A percentile compares a stretch with the other conserved stretches of the same genome.
phyloP scores from a whole-genome alignment of 1,284 basidiomycete species.

The Kalmanozyma brasiliensis region DNA sequence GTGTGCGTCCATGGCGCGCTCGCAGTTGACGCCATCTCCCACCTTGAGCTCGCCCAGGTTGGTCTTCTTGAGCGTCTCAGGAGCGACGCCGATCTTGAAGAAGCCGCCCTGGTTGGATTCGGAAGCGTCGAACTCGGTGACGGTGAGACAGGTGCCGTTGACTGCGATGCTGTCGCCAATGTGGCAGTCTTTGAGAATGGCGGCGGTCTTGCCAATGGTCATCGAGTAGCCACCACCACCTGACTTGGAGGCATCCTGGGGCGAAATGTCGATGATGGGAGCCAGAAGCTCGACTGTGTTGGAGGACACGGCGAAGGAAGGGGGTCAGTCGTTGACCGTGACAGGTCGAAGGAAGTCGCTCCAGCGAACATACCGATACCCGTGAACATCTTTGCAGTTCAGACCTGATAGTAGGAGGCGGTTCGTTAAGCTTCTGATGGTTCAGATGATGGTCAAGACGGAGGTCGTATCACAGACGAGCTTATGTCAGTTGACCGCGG shows the following conservation, averaged over 20 bases:
- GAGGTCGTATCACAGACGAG: neutral
- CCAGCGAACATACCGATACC: conserved; percentile 49
- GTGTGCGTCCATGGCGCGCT: conserved; percentile 90
- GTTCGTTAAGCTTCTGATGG: too few relatives aligned
- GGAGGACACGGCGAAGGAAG: neutral
- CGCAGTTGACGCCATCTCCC: conserved; percentile 89
- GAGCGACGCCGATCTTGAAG: conserved; percentile 94
- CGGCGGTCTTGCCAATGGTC: conserved; percentile 78
- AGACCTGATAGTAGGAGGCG: neutral
- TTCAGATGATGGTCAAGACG: neutral
- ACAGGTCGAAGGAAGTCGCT: too few relatives aligned
- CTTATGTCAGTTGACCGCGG: conserved; percentile 39
- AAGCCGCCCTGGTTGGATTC: conserved; percentile 67
- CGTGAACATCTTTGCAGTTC: conserved; percentile 50
- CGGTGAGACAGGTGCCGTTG: conserved; percentile 84
- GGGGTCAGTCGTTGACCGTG: too few relatives aligned
- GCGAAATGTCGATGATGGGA: conserved; percentile 74
- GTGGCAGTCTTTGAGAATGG: conserved; percentile 88
- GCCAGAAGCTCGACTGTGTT: conserved; percentile 77
- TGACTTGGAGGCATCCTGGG: conserved; percentile 71
- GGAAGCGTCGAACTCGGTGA: conserved; percentile 77
- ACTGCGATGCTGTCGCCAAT: conserved; percentile 94
- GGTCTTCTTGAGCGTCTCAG: conserved; percentile 90
- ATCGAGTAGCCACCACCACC: conserved; percentile 81
- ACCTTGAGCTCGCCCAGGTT: conserved; percentile 80